Conservation (phyloP, 78 protist species). For the Emiliania huxleyi region DNA sequence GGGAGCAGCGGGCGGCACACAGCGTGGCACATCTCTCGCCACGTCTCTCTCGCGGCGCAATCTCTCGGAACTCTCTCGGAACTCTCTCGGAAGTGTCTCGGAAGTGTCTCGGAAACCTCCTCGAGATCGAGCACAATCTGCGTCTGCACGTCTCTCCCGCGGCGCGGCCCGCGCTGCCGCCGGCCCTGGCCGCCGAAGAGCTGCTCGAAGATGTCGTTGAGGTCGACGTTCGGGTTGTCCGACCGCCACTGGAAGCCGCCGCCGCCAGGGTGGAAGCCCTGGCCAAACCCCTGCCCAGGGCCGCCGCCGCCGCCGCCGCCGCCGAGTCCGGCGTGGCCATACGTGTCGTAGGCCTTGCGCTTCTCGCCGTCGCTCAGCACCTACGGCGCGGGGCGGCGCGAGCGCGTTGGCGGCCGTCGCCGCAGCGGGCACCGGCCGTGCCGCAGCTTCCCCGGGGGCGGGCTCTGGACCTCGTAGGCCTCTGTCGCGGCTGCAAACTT, state of each 20-base stretch:
- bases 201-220: conserved; percentile 7
- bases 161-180: neutral
- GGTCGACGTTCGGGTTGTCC: neutral
- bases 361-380: conserved; percentile 44
- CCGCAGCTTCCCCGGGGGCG: too few species aligned
- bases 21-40: too few species aligned
- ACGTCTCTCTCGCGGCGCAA: too few species aligned
- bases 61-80: too few species aligned
- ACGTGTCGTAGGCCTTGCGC: conserved; percentile 59
- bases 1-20: neutral
- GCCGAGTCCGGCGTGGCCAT: conserved; percentile 59
- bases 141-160: neutral
- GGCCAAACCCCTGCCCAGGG: neutral
- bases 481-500: neutral
- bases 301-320: conserved; percentile 49
- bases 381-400: too few species aligned
- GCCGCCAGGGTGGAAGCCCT: conserved; percentile 7
- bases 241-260: neutral
- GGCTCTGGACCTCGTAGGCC: conserved; percentile 46
- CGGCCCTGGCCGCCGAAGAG: neutral
- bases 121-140: neutral
- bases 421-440: too few species aligned
- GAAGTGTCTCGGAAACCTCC: too few species aligned
- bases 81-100: too few species aligned
- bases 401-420: too few species aligned